Percentiles rank a stretch among this genome's conserved stretches.
These are phyloP conservation scores for Aureobasidium zeae DNA, from an alignment of 2,329 filamentous ascomycete genomes.

Conservation along the genomic window DNA sequence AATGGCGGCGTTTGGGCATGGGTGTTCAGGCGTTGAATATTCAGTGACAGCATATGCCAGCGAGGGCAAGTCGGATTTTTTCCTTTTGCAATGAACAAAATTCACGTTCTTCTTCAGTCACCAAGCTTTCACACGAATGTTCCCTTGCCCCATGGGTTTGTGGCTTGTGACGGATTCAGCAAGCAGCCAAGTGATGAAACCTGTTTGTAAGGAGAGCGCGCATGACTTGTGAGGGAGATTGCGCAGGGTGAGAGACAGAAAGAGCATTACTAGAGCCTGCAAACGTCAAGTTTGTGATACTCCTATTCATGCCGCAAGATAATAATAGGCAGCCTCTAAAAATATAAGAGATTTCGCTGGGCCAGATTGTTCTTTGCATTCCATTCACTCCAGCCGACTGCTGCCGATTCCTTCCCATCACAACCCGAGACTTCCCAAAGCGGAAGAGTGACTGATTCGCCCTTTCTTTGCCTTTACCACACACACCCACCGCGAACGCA, in stretches of 20 bases:
- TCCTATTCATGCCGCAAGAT: too few species aligned
- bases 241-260: not conserved
- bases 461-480: slow-evolving; percentile 6
- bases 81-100: slow-evolving; percentile 14
- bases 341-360: slow-evolving; percentile 2
- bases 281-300: too few species aligned
- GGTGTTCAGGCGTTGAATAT: slow-evolving; percentile 16
- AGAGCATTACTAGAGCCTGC: not conserved
- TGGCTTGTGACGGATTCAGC: not conserved
- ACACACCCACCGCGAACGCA: too few species aligned
- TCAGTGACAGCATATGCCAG: slow-evolving; percentile 16
- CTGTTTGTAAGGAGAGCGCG: too few species aligned
- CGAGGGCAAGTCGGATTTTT: slow-evolving; percentile 13
- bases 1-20: slow-evolving; percentile 16
- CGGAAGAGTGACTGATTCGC: slow-evolving; percentile 8
- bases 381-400: too few species aligned
- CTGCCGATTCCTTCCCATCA: too few species aligned
- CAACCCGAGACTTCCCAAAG: slow-evolving; percentile 12
- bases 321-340: too few species aligned
- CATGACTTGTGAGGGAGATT: too few species aligned
- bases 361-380: too few species aligned
- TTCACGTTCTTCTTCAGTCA: slow-evolving; percentile 13
- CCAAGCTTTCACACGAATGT: not conserved
- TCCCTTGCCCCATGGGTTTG: not conserved
- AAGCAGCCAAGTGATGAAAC: not conserved